Base-by-base conservation (phyloP, 2,329 filamentous ascomycete genomes). In the Neofusicoccum ribis region DNA sequence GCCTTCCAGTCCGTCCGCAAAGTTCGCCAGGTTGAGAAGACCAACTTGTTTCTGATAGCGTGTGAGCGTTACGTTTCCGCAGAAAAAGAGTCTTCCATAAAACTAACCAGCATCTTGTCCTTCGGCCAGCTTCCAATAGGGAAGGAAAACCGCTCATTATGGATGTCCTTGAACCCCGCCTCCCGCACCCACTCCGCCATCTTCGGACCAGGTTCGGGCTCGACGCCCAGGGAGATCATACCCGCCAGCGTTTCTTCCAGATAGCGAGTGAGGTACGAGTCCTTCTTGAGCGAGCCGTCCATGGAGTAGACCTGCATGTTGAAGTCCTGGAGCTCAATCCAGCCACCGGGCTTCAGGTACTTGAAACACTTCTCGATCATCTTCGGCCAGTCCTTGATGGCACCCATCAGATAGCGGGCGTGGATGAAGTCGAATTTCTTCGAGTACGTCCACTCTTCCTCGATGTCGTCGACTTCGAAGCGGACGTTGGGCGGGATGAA, bases 151-250 rank as follows among this genome's bases (percentile, higher is more conserved):
- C 82, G 69, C 2, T 78, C 73, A 69, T 85, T 81, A 0, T 73
- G 73, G 0, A 88, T 80, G 59, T 86, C 79, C 56, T 78, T 74
- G 67, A 88, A 88, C 0, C 86, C 86, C 0, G 81, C 84, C 9
- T 82, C 81, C 52, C 2, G 74, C 73, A 69, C 87, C 77, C 75
- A 74, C 11, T 44, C 76, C 67, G 77, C 76, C 46, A 80, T 74
- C 14, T 77, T 64, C 36, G 72, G 39, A 34, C 77, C 79, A 15
- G 80, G 73, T 34, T 72, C 70, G 5, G 78, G 69, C 0, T 73
- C 70, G n/a, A 76, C 75, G 1, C 77, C 77, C 49, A 76, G 72
- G 12, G 69, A 66, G 72, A 73, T 0, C 75, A 72, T n/a, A 70
- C 61, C 64, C 70, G 61, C 0, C 66, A 70, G 12, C 66, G 69